Evolutionary conservation across 257 asterid species (phyloP), one percentile per base, ranked within the genome.

Genomic region (Scutellaria barbata): DNA sequence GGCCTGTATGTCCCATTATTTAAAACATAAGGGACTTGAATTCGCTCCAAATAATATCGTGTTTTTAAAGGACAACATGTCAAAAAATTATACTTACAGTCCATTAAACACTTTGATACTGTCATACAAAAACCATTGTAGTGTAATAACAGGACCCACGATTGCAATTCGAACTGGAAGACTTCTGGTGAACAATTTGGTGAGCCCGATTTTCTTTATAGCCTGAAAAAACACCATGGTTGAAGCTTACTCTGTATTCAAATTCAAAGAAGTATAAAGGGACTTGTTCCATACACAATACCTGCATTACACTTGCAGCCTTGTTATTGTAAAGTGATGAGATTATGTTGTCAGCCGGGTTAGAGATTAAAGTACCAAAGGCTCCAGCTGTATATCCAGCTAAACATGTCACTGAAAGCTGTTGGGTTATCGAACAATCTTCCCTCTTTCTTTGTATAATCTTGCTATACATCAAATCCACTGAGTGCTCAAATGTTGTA

Each of bases 41-140:
- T 42, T 7, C 47, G 10, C 47, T 7, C 47, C 1, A 42, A 1
- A 43, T 43, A 2, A 1, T 43, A 7, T 43, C 10, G 11, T 12
- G 12, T 43, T 43, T 12, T 43, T 43, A 30, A 30, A 30, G 35
- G 0, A 30, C 35, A 4, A 30, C n/a, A 42, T 35, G 25, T 47
- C 22, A 39, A 40, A 18, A 14, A 14, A 41, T 46, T 13, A 75
- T 60, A 83, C 90, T 89, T 79, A 89, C 94, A 89, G 75, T 68
- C 94, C 90, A 45, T 74, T 87, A 0, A 84, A 71, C 74, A 87
- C 72, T 80, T 85, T 89, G 85, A 89, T 84, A 82, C 86, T 81
- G 88, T 87, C 96, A 63, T 89, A 89, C 54, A 85, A 68, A 66
- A 89, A 84, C 96, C 96, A 89, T 63, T 87, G 94, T 77, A 89